Conservation (phyloP, 1,284 basidiomycete genomes). For the Ustilago trichophora region DNA sequence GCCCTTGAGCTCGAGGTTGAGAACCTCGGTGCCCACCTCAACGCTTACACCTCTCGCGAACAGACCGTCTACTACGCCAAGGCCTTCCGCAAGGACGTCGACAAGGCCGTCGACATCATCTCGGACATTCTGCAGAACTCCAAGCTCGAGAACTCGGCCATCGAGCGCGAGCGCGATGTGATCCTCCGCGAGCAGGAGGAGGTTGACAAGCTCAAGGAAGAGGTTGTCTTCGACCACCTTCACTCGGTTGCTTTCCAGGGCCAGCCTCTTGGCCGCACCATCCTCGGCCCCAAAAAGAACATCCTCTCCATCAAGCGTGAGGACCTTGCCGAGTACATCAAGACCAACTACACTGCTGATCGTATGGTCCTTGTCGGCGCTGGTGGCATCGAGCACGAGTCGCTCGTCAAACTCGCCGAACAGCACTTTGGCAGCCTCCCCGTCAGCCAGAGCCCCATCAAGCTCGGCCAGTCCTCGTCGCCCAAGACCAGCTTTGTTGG, state of each 20-base stretch:
- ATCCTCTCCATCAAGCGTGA: constrained; percentile 94
- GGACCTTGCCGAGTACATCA: constrained; percentile 90
- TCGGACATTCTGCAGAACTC: constrained; percentile 98
- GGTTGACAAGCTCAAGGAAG: constrained; percentile 97
- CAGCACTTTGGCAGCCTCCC: constrained; percentile 92
- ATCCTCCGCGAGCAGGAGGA: constrained; percentile 98
- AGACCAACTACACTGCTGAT: constrained; percentile 97
- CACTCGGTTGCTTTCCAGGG: constrained; percentile 96
- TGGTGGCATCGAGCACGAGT: constrained; percentile 90
- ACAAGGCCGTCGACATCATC: constrained; percentile 92
- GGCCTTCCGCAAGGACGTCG: constrained; percentile 95
- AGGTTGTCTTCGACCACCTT: constrained; percentile 98
- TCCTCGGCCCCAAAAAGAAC: constrained; percentile 95
- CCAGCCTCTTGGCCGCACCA: constrained; percentile 94
- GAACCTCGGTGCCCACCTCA: constrained; percentile 95
- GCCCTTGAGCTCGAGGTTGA: constrained; percentile 96
- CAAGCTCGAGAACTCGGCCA: constrained; percentile 85
- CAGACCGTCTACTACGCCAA: constrained; percentile 99
- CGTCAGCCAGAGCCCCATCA: constrained; percentile 85
- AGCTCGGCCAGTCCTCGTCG: constrained; percentile 74
- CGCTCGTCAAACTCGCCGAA: constrained; percentile 93
- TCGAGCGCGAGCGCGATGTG: constrained; percentile 96
- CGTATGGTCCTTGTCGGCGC: constrained; percentile 98
- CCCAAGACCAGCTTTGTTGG: constrained; percentile 82
- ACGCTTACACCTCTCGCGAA: constrained; percentile 98